Evolutionary conservation across 2,329 filamentous ascomycete genomes (phyloP).

Genomic region (Fonsecaea monophora): DNA sequence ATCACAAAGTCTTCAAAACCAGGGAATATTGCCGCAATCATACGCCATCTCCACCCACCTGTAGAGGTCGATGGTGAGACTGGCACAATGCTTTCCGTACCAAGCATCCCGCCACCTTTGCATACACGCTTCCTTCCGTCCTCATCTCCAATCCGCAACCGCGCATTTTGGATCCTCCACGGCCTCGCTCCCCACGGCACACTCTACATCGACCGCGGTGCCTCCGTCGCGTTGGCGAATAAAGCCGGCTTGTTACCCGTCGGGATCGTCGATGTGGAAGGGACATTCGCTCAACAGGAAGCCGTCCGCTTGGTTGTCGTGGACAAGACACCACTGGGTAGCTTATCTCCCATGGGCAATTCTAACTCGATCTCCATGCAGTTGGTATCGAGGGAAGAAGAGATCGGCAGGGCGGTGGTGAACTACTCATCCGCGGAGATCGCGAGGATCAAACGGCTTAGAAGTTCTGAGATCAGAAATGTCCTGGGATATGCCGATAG

Average conservation of each 20-base stretch:
- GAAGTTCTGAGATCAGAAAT: constrained; percentile 79
- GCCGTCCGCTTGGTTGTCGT: constrained; percentile 86
- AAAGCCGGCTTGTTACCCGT: constrained; percentile 89
- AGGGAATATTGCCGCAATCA: constrained; percentile 87
- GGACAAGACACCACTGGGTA: constrained; percentile 56
- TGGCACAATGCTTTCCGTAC: constrained; percentile 36
- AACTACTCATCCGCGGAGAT: constrained; percentile 93
- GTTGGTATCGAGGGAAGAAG: constrained; percentile 56
- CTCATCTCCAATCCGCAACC: constrained; percentile 82
- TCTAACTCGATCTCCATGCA: constrained; percentile 28
- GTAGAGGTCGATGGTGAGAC: constrained; percentile 34
- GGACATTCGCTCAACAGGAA: constrained; percentile 89
- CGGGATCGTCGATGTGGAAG: constrained; percentile 88
- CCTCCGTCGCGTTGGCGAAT: constrained; percentile 76
- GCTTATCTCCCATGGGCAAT: constrained; percentile 44
- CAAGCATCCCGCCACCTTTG: constrained; percentile 63
- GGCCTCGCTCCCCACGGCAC: constrained; percentile 89
- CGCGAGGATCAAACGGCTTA: constrained; percentile 78
- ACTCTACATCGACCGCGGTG: constrained; percentile 90
- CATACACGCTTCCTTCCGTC: constrained; percentile 94
- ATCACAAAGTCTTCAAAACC: constrained; percentile 95
- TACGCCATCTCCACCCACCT: constrained; percentile 75
- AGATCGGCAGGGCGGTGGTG: constrained; percentile 87
- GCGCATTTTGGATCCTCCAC: constrained; percentile 96
- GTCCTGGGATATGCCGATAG: constrained; percentile 91